Evolutionary conservation across 2,329 filamentous ascomycete species (phyloP).

Genomic region (Alternaria triticimaculans): DNA sequence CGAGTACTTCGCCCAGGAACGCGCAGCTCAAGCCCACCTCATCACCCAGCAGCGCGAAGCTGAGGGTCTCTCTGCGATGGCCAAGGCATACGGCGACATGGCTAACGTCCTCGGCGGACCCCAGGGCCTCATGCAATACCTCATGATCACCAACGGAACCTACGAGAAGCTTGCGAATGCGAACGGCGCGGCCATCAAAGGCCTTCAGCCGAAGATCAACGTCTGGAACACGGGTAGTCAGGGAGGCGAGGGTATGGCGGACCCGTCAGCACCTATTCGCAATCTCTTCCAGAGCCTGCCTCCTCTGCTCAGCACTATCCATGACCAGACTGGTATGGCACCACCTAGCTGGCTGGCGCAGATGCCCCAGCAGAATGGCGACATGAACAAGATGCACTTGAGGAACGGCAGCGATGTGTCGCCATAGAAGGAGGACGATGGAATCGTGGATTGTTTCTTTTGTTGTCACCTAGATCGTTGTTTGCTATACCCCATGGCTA

Average conservation of each 20-base stretch:
- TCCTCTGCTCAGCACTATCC: slow-evolving; percentile 82
- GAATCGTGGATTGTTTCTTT: neutral
- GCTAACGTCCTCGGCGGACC: slow-evolving; percentile 78
- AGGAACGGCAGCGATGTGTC: slow-evolving; percentile 36
- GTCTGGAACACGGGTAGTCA: slow-evolving; percentile 81
- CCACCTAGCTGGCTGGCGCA: slow-evolving; percentile 75
- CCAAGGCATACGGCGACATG: slow-evolving; percentile 78
- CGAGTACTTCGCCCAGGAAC: slow-evolving; percentile 51
- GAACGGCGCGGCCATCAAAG: slow-evolving; percentile 76
- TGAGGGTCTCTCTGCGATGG: slow-evolving; percentile 77
- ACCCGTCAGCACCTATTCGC: slow-evolving; percentile 69
- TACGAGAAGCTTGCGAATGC: slow-evolving; percentile 79
- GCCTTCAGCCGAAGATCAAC: slow-evolving; percentile 86
- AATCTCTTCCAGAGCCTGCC: slow-evolving; percentile 87
- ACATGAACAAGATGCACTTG: slow-evolving; percentile 29
- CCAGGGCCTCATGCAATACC: slow-evolving; percentile 77
- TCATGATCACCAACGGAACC: slow-evolving; percentile 85
- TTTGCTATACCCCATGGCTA: slow-evolving; percentile 15
- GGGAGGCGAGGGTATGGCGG: slow-evolving; percentile 53
- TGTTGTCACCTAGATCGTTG: slow-evolving; percentile 1
- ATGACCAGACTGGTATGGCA: slow-evolving; percentile 85
- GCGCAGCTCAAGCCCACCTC: slow-evolving; percentile 66
- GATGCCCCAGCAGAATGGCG: slow-evolving; percentile 52
- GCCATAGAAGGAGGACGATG: slow-evolving; percentile 2
- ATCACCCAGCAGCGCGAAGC: slow-evolving; percentile 73